phyloP scores from a whole-genome alignment of 1,139 yeast species.

The Debaryomyces psychrophilus region DNA sequence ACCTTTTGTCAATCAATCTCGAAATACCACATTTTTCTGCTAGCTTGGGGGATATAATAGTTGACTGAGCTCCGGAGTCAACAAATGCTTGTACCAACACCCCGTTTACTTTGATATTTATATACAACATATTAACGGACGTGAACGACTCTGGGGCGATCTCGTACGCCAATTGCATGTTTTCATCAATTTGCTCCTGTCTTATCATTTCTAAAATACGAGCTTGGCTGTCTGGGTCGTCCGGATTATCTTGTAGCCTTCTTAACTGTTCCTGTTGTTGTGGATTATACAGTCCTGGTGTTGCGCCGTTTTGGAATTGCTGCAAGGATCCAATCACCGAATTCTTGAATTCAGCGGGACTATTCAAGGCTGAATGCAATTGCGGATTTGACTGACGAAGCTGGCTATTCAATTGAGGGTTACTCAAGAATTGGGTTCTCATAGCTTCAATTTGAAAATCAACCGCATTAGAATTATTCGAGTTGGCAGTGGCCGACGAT shows the following conservation, averaged over 20 bases:
- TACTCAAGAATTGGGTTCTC: constrained; percentile 49
- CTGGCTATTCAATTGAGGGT: constrained; percentile 42
- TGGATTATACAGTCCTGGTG: constrained; percentile 13
- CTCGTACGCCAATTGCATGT: constrained; percentile 77
- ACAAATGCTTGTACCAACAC: constrained; percentile 86
- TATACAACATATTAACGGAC: constrained; percentile 79
- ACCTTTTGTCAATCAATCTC: constrained; percentile 78
- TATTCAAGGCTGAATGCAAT: constrained; percentile 48
- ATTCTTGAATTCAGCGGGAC: constrained; percentile 56
- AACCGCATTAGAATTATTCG: constrained; percentile 19
- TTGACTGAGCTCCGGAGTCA: constrained; percentile 94
- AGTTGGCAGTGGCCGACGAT: constrained; percentile 21
- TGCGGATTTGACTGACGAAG: constrained; percentile 42
- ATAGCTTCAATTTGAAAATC: constrained; percentile 52
- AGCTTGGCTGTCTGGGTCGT: constrained; percentile 71
- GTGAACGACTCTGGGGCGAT: constrained; percentile 90
- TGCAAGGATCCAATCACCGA: constrained; percentile 38
- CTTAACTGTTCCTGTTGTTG: constrained; percentile 51
- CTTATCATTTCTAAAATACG: constrained; percentile 69
- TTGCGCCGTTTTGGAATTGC: constrained; percentile 22
- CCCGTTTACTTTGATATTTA: constrained; percentile 77
- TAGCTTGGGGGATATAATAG: constrained; percentile 76
- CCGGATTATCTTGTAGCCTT: constrained; percentile 62
- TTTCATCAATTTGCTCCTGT: constrained; percentile 76
- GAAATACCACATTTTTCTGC: constrained; percentile 75